These are phyloP conservation scores for Porphyra umbilicalis DNA, from an alignment of 31 red algal species.

Conservation along the genomic window DNA sequence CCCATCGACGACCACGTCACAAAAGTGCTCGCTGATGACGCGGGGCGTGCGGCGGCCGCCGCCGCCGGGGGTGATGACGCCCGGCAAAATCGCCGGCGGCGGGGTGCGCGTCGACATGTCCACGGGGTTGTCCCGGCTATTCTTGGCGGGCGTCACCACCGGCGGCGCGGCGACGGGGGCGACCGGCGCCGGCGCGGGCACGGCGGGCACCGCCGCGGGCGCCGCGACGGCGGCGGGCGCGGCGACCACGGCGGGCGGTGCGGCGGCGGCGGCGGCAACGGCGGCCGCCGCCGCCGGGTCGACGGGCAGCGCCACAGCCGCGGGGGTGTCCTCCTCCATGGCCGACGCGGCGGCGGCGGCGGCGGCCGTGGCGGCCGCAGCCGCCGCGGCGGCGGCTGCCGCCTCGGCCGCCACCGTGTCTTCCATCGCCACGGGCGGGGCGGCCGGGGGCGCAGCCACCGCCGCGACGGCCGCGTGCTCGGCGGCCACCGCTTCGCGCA, in stretches of 20 bases:
- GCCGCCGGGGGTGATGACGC: background rate
- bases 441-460: background rate
- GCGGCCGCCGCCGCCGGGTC: background rate
- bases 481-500: background rate
- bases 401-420: background rate
- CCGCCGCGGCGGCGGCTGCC: background rate
- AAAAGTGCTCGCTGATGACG: conserved; percentile 40
- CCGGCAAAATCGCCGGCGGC: background rate
- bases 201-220: background rate
- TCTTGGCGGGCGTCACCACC: background rate
- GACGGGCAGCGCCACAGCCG: background rate
- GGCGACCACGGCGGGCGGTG: background rate
- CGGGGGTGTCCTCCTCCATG: background rate
- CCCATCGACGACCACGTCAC: conserved; percentile 22
- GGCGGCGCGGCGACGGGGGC: background rate
- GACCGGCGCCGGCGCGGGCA: background rate
- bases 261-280: background rate
- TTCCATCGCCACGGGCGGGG: background rate
- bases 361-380: background rate
- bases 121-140: background rate
- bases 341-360: background rate
- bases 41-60: conserved; percentile 14
- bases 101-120: background rate
- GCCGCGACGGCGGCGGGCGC: background rate
- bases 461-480: background rate